phyloP scores from a whole-genome alignment of 352 stramenopile genomes.

The Pelagophyceae sp. region DNA sequence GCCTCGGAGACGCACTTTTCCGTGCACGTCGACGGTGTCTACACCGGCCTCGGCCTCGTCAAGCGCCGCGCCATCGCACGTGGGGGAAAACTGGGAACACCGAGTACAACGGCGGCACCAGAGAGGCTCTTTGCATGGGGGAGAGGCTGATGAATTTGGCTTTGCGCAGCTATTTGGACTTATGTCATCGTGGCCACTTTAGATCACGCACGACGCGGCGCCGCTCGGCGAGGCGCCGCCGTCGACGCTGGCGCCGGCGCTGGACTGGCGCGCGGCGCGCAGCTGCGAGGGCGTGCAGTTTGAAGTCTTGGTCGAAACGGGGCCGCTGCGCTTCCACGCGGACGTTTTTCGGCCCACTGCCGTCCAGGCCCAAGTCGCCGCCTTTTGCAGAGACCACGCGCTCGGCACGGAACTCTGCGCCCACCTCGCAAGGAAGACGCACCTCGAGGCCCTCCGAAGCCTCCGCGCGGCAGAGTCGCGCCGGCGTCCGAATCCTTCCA shows the following conservation, averaged over 20 bases:
- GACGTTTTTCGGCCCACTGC: not conserved
- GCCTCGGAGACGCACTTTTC: conserved; percentile 16
- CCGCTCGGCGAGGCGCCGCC: not conserved
- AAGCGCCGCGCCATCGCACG: not conserved
- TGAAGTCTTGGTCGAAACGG: too few species aligned
- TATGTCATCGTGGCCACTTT: not conserved
- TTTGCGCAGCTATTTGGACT: too few species aligned
- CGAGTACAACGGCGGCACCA: too few species aligned
- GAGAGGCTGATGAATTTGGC: too few species aligned
- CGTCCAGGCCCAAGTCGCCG: conserved; percentile 6
- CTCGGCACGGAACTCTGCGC: not conserved
- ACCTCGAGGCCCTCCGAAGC: too few species aligned
- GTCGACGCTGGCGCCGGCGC: not conserved
- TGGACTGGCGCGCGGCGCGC: not conserved
- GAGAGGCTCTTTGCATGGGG: too few species aligned
- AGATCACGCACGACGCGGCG: not conserved
- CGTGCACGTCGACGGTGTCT: not conserved
- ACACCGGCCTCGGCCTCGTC: conserved; percentile 6
- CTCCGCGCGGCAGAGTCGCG: not conserved
- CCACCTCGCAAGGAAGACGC: not conserved
- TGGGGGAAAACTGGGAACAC: too few species aligned
- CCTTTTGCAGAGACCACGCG: conserved; percentile 3
- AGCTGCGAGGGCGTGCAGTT: not conserved
- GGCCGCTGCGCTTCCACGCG: not conserved
- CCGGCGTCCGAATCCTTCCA: too few species aligned